phyloP scores from a whole-genome alignment of 164 flowering plant species.

The Vitis amurensis region DNA sequence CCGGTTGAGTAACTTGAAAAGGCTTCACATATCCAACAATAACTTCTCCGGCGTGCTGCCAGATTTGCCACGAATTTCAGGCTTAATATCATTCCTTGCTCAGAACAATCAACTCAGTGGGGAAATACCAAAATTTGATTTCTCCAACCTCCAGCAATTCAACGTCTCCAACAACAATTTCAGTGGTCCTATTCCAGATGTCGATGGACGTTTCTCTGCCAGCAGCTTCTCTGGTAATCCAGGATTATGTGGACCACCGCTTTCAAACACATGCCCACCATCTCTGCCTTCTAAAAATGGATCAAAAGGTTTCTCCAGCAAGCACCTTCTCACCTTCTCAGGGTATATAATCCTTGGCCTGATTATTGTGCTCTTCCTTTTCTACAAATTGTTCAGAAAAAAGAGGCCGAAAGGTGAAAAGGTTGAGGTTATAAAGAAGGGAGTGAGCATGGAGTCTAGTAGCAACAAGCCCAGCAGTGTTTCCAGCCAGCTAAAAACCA shows the following conservation, averaged over 20 bases:
- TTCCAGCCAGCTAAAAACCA: constrained; percentile 13
- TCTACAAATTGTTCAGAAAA: constrained; percentile 10
- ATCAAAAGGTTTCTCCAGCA: constrained; percentile 11
- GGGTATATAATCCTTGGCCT: constrained; percentile 35
- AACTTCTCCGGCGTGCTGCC: constrained; percentile 47
- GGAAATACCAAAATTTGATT: constrained; percentile 34
- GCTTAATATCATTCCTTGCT: constrained; percentile 40
- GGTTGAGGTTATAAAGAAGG: not conserved
- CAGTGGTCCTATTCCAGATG: constrained; percentile 42
- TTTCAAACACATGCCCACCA: constrained; percentile 30
- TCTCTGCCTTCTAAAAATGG: constrained; percentile 6
- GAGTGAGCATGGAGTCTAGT: not conserved
- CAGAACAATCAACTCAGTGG: constrained; percentile 46
- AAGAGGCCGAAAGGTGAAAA: constrained; percentile 9
- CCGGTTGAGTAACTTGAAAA: constrained; percentile 29
- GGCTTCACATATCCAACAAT: constrained; percentile 44
- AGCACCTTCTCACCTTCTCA: constrained; percentile 24
- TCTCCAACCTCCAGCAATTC: constrained; percentile 30
- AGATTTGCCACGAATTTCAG: constrained; percentile 38
- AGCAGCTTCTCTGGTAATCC: constrained; percentile 39
- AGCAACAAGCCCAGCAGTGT: constrained; percentile 11
- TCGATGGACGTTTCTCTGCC: constrained; percentile 16
- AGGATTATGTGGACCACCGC: constrained; percentile 34
- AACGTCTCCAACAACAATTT: constrained; percentile 52
- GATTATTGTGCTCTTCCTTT: constrained; percentile 19